Evolutionary conservation across 495 filamentous ascomycete species (phyloP).

Genomic region (Evernia prunastri): DNA sequence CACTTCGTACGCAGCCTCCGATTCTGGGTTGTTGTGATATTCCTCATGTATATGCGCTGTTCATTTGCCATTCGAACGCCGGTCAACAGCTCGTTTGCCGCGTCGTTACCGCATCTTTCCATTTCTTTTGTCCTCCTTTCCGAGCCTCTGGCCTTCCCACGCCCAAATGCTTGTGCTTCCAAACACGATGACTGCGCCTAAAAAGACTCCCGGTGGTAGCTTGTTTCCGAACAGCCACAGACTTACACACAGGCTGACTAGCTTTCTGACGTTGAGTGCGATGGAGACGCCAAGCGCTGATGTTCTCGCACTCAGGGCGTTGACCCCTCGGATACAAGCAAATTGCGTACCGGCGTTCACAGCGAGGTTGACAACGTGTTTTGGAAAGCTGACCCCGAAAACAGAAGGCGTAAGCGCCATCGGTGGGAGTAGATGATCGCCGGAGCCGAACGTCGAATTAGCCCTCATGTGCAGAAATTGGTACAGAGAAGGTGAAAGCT

Average conservation of each 20-base stretch:
- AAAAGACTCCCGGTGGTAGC: constrained; percentile 63
- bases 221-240: constrained; percentile 89
- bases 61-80: neutral
- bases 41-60: neutral
- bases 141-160: constrained; percentile 52
- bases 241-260: constrained; percentile 84
- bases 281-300: constrained; percentile 94
- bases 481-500: constrained; percentile 40
- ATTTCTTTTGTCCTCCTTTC: constrained; percentile 42
- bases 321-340: constrained; percentile 89
- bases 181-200: constrained; percentile 82
- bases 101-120: constrained; percentile 16
- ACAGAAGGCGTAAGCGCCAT: constrained; percentile 45
- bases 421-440: constrained; percentile 15
- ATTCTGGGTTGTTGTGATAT: neutral
- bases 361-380: constrained; percentile 61
- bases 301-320: constrained; percentile 74
- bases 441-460: neutral
- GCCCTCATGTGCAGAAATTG: neutral
- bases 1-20: neutral
- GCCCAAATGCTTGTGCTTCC: constrained; percentile 82
- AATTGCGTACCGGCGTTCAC: constrained; percentile 91
- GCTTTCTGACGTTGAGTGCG: constrained; percentile 87
- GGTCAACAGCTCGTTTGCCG: neutral
- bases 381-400: constrained; percentile 49